Evolutionary conservation across 2,329 filamentous ascomycete genomes (phyloP), one percentile per base, ranked within the genome.

Genomic region (Hypoxylon sp.): DNA sequence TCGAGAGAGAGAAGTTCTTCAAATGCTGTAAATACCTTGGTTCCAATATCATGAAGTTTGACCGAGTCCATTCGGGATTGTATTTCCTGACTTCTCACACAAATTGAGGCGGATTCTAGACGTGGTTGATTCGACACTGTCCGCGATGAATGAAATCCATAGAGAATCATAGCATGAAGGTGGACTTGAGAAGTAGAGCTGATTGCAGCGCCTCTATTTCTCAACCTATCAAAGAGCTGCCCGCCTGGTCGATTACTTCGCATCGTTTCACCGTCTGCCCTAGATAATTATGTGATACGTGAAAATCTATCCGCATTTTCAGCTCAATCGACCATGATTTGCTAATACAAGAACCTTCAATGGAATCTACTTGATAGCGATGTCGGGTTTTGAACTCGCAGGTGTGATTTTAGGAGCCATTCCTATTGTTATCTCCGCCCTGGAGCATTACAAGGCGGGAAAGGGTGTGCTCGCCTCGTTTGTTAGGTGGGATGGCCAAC

Each of bases 401-500:
- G 38, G 38, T 9, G 38, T 43, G 38, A 43, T 43, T 43, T 17
- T 43, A 43, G 38, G 38, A 3, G 38, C 9, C 38, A 43, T 43
- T 43, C 38, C 38, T 21, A 2, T 43, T 43, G 17, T 43, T 10
- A 43, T 43, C 2, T 43, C 38, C n/a, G 38, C 38, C 38, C n/a
- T 43, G 17, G 38, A 43, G 7, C 38, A 43, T 43, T 43, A 43
- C 9, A 43, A 43, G n/a, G 17, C 38, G 21, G 14, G 14, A 10
- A 43, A 43, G 10, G 48, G 38, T 11, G 17, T 43, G 2, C 38
- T 43, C 3, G 61, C 51, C 0, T 45, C 64, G 6, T 34, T 70
- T 3, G 7, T 70, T 34, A 53, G 67, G 17, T 65, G 55, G 36
- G 30, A 28, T 7, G 64, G 58, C 2, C 60, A 60, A 41, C 61